These are phyloP conservation scores for Fagopyrum tataricum DNA, from an alignment of 148 eudicot genomes.

Conservation along the genomic window DNA sequence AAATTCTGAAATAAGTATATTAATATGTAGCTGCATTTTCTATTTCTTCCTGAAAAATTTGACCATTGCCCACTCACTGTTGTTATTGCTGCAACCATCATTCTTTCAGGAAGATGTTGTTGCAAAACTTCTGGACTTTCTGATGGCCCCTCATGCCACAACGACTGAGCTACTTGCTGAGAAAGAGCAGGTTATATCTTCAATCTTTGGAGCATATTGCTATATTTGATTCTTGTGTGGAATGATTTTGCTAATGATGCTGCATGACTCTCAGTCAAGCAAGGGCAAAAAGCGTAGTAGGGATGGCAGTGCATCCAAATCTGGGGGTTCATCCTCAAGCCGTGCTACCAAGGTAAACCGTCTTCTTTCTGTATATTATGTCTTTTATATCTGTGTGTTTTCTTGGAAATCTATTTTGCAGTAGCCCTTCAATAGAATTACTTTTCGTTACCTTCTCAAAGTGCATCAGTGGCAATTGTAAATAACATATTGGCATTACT, in stretches of 20 bases:
- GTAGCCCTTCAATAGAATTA: background rate
- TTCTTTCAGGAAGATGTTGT: conserved; percentile 68
- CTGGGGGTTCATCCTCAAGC: conserved; percentile 43
- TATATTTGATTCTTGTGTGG: conserved; percentile 1
- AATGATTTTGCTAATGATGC: conserved; percentile 8
- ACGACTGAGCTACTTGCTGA: conserved; percentile 71
- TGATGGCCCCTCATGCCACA: conserved; percentile 83
- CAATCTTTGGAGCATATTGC: background rate
- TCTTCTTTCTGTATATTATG: background rate
- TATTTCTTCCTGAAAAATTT: background rate
- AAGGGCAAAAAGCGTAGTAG: conserved; percentile 85
- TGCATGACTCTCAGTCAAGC: conserved; percentile 28
- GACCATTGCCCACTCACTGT: background rate
- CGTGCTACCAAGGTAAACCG: conserved; percentile 59
- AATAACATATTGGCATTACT: background rate
- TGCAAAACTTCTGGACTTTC: conserved; percentile 67
- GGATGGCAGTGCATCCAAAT: conserved; percentile 34
- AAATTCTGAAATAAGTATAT: background rate
- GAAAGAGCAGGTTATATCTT: conserved; percentile 65
- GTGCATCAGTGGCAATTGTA: background rate
- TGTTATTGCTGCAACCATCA: background rate
- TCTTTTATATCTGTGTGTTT: background rate
- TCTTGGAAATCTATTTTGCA: background rate
- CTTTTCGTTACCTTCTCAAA: background rate
- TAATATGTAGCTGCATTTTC: conserved; percentile 2